Evolutionary conservation across 1,139 yeast species (phyloP).

Genomic region (Lodderomyces margitis): DNA sequence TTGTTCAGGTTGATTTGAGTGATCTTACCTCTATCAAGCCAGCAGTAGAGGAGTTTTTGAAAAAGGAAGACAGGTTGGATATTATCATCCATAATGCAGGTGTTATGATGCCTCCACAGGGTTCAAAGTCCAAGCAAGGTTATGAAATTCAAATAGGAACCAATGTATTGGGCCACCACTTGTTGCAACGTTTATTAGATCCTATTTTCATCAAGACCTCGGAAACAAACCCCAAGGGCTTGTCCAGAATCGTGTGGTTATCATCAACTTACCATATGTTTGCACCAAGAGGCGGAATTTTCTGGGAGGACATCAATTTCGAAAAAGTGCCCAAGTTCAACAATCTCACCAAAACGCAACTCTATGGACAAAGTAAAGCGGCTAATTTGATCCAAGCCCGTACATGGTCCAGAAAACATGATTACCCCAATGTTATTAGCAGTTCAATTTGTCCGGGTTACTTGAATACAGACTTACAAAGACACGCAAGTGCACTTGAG

Average conservation of each 20-base stretch:
- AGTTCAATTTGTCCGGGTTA: conserved; percentile 48
- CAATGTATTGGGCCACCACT: conserved; percentile 49
- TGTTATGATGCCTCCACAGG: conserved; percentile 41
- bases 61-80: conserved; percentile 27
- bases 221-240: conserved; percentile 13
- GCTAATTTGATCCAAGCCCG: conserved; percentile 40
- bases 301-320: conserved; percentile 36
- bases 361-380: conserved; percentile 51
- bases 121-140: conserved; percentile 18
- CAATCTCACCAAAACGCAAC: conserved; percentile 4
- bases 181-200: conserved; percentile 44
- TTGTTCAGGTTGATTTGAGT: conserved; percentile 36
- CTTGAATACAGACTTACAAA: conserved; percentile 39
- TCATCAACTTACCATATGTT: conserved; percentile 38
- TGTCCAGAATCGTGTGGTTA: conserved; percentile 46
- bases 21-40: conserved; percentile 45
- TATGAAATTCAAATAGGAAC: conserved; percentile 33
- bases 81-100: conserved; percentile 52
- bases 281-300: conserved; percentile 40
- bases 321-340: conserved; percentile 9
- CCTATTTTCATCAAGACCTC: conserved; percentile 39
- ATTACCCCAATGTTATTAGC: conserved; percentile 35
- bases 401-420: conserved; percentile 39
- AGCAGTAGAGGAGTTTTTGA: conserved; percentile 32
- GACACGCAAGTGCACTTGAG: conserved; percentile 21